A percentile compares a stretch with the other conserved stretches of the same genome.
phyloP scores from a whole-genome alignment of 306 rosid species.

The Luffa acutangula region DNA sequence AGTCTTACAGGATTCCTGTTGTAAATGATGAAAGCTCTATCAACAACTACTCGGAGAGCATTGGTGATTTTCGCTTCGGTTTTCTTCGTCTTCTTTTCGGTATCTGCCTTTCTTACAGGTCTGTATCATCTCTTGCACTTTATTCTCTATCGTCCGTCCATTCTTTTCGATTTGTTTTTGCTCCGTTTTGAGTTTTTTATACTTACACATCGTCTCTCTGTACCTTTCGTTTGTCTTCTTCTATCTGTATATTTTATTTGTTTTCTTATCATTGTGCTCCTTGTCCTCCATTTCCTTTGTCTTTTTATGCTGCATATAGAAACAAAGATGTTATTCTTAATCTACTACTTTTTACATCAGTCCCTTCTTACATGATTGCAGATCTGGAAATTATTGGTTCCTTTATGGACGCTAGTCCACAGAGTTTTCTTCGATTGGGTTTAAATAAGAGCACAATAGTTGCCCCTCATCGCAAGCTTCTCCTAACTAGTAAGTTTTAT shows the following conservation, averaged over 20 bases:
- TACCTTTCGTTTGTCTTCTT: conserved; percentile 9
- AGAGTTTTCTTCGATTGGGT: not conserved
- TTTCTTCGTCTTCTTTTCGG: not conserved
- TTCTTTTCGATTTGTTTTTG: not conserved
- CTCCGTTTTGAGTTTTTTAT: not conserved
- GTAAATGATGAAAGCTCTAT: not conserved
- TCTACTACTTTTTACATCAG: not conserved
- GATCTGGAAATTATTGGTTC: conserved; percentile 11
- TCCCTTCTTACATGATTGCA: conserved; percentile 6
- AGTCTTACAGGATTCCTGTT: not conserved
- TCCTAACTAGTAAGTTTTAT: conserved; percentile 18
- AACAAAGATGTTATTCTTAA: not conserved
- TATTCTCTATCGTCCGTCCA: not conserved
- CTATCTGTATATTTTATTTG: not conserved
- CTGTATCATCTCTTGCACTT: not conserved
- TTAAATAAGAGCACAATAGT: not conserved
- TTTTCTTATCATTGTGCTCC: not conserved
- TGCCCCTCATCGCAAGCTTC: conserved; percentile 58
- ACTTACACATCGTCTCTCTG: not conserved
- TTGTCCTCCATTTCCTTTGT: not conserved
- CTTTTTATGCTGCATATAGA: not conserved
- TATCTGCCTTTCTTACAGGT: conserved; percentile 4
- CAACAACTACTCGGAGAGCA: not conserved
- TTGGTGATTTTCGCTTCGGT: not conserved
- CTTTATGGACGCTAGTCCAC: conserved; percentile 1